Base-by-base conservation (phyloP, 371 early-diverging fungal species). In the Mortierella sp. region DNA sequence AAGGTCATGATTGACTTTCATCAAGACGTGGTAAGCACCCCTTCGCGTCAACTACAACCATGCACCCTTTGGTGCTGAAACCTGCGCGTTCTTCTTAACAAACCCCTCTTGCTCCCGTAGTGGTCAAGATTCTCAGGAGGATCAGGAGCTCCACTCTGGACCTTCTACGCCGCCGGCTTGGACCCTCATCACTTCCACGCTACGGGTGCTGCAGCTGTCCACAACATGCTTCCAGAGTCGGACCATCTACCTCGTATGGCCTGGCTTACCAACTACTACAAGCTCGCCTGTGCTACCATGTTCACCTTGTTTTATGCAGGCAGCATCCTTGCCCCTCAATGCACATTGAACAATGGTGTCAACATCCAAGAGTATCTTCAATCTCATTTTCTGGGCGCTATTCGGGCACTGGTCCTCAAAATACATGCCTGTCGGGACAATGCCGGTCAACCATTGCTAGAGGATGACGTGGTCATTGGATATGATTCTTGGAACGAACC, bases 61-160 rank as follows among this genome's bases (percentile, higher is more conserved):
- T n/a, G n/a, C n/a, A n/a, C n/a, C n/a, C n/a, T n/a, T n/a, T n/a
- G n/a, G n/a, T n/a, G n/a, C n/a, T n/a, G n/a, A n/a, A n/a, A n/a
- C n/a, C n/a, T n/a, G n/a, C n/a, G n/a, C n/a, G n/a, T n/a, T n/a
- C n/a, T n/a, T n/a, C n/a, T n/a, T n/a, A n/a, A n/a, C n/a, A n/a
- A n/a, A n/a, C n/a, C n/a, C n/a, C n/a, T 4, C n/a, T 45, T 34
- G 12, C 10, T 22, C 13, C 16, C 19, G n/a, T 71, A 86, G 88
- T 92, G 93, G 92, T 88, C 91, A 68, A 83, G 93, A 25, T 86
- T 87, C 54, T 86, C 86, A 50, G 95, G 95, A 25, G 95, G 94
- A 5, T 88, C 89, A n/a, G 96, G 96, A 8, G 93, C 93, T 17
- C 96, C 96, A 10, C 86, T 90, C 1, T 95, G 95, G 95, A 94